Evolutionary conservation across 192 early-diverging fungal genomes (phyloP), one percentile per base, ranked within the genome.

Genomic region (Podila clonocystis): DNA sequence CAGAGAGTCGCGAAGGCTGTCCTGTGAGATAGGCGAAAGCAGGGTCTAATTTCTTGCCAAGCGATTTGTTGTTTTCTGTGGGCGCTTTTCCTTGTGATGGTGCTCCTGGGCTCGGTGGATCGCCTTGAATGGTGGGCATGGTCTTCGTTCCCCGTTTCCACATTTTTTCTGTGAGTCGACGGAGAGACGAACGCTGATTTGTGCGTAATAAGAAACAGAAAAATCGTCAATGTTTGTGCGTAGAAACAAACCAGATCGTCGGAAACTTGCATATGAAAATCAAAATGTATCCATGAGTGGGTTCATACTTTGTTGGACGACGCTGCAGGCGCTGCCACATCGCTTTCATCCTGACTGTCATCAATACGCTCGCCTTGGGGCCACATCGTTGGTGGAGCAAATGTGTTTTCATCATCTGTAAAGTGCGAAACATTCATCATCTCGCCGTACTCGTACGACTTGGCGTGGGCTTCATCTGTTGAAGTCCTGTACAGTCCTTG

Each of bases 331-430:
- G 52, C 45, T 34, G 36, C 28, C 3, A 11, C 68, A 20, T 80
- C 77, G 28, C 77, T 80, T 31, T 80, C 77, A 26, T 80, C 77
- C 62, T 80, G 77, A 49, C 77, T 80, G 12, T 79, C 76, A 6
- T 79, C 76, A 13, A 72, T 66, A 11, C 69, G 76, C 29, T 79
- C 76, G 13, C 77, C 77, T 24, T 80, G 70, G 36, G 77, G 62
- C 65, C 66, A 80, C 11, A 64, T 34, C 3, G 36, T 50, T 29
- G 76, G 59, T 2, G 76, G 63, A 3, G 30, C 24, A 13, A 11
- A 63, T 19, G 65, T 62, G 8, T 62, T 58, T 22, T 65, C 62
- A 34, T 63, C 66, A 0, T 80, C 77, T 38, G 72, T 70, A 50
- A 73, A 70, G 8, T 58, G 63, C 4, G 45, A 4, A 12, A 28